Base-by-base conservation (phyloP, 371 early-diverging fungal genomes). In the Saksenaea vasiformis region DNA sequence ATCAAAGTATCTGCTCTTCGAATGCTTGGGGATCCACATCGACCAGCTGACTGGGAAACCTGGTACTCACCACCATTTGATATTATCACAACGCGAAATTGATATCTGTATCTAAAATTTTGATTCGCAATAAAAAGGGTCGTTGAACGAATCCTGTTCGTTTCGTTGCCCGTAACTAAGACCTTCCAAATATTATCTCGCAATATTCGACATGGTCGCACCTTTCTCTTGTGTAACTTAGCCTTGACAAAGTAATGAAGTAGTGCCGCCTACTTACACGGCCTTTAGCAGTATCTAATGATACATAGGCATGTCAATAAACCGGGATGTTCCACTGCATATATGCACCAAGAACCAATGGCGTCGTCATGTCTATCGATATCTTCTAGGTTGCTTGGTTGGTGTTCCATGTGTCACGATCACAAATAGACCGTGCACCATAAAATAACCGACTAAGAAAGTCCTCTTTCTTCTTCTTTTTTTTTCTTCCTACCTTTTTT, bases 1-100 rank as follows among this genome's bases (percentile, higher is more conserved):
- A 65, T 65, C 14, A 53, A 43, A 54, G 17, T 44, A 15, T 36
- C 44, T 15, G 66, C 31, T 8, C 27, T 65, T 5, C 60, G 60
- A 37, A 60, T 65, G 19, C 56, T 60, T 34, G 66, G 66, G 10
- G n/a, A 65, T 22, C 22, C 55, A 10, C 13, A 19, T 1, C 28
- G 10, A 15, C 11, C 4, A 31, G 17, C 54, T 17, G 66, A 65
- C 27, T 65, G 66, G 60, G 61, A 65, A 5, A 43, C 17, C n/a
- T 65, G 66, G 66, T 14, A 39, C 60, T 65, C 65, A n/a, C 65
- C 60, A 14, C 22, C 19, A 3, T 58, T 58, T 37, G 14, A 47
- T 28, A 26, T 57, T 24, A 58, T 51, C 22, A 31, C 31, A 31
- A 22, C 51, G 9, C 22, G 10, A 47, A 38, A 1, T n/a, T 17